Evolutionary conservation across 2,329 filamentous ascomycete genomes (phyloP).

Genomic region (Apiospora phragmitis): DNA sequence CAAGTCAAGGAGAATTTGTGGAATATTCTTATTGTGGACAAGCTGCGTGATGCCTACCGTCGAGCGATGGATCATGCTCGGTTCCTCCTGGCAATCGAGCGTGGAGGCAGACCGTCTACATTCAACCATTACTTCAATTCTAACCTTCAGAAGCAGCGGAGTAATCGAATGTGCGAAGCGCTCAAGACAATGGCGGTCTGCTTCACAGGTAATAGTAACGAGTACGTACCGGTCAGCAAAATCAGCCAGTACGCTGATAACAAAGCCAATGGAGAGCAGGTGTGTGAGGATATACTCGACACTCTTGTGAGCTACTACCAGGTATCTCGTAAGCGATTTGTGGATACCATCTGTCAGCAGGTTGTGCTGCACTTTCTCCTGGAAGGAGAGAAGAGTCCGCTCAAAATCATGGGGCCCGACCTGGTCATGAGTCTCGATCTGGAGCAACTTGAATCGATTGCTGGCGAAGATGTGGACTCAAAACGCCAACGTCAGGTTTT

Average conservation of each 20-base stretch:
- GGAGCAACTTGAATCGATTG: conserved; percentile 45
- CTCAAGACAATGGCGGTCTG: not conserved
- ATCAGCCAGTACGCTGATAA: not conserved
- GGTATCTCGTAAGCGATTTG: conserved; percentile 50
- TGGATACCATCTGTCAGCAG: conserved; percentile 52
- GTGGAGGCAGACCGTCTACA: conserved; percentile 45
- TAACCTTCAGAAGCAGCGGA: not conserved
- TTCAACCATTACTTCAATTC: conserved; percentile 53
- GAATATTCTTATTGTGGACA: conserved; percentile 45
- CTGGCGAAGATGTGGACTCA: conserved; percentile 43
- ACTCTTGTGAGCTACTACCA: conserved; percentile 53
- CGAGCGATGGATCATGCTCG: conserved; percentile 47
- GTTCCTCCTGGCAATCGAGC: conserved; percentile 55
- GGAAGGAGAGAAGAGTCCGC: conserved; percentile 40
- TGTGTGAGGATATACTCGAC: conserved; percentile 48
- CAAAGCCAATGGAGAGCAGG: conserved; percentile 25
- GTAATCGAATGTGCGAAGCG: not conserved
- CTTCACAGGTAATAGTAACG: not conserved
- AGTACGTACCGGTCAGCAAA: too few relatives aligned
- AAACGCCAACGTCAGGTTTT: conserved; percentile 35
- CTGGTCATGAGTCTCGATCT: conserved; percentile 41
- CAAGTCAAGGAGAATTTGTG: conserved; percentile 31
- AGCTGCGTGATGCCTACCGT: conserved; percentile 46
- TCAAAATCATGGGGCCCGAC: conserved; percentile 44
- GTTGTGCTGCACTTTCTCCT: conserved; percentile 46